A percentile compares a stretch with the other conserved stretches of the same genome.
These are phyloP conservation scores for Entomortierella parvispora DNA, from an alignment of 192 early-diverging fungal genomes.

Conservation along the genomic window DNA sequence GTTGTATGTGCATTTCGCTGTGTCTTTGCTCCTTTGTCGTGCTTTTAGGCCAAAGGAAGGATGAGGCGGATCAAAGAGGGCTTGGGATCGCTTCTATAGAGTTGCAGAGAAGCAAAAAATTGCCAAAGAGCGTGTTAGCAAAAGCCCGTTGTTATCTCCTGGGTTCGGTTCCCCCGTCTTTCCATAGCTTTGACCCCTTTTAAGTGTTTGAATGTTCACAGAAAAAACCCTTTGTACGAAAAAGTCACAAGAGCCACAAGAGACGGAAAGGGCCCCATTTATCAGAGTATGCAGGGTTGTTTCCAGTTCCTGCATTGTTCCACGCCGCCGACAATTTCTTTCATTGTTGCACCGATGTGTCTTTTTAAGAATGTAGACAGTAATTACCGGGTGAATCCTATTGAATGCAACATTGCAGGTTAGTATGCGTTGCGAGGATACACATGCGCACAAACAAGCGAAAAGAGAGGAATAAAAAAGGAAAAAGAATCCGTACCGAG, in stretches of 20 bases:
- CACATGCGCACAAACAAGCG: neutral
- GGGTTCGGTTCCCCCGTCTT: neutral
- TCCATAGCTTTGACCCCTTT: too few species aligned
- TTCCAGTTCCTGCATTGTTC: neutral
- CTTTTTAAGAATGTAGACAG: neutral
- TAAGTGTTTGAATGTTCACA: too few species aligned
- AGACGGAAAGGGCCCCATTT: too few species aligned
- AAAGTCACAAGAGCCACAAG: too few species aligned
- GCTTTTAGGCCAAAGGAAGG: constrained; percentile 51
- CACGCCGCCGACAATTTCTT: too few species aligned
- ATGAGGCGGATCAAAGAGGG: constrained; percentile 54
- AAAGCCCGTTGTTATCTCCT: neutral
- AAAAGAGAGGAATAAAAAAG: constrained; percentile 3
- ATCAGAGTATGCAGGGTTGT: neutral
- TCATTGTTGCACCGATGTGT: too few species aligned
- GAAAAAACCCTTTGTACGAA: too few species aligned
- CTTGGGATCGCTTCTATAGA: constrained; percentile 50
- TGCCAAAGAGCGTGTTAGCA: neutral
- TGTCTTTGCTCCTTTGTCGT: neutral
- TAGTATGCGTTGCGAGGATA: neutral
- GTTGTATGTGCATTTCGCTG: neutral
- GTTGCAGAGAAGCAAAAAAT: neutral
- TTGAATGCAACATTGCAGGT: neutral
- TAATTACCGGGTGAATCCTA: constrained; percentile 52
- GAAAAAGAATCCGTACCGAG: constrained; percentile 53